Conservation (phyloP, 257 asterid genomes). For the Mentha longifolia region DNA sequence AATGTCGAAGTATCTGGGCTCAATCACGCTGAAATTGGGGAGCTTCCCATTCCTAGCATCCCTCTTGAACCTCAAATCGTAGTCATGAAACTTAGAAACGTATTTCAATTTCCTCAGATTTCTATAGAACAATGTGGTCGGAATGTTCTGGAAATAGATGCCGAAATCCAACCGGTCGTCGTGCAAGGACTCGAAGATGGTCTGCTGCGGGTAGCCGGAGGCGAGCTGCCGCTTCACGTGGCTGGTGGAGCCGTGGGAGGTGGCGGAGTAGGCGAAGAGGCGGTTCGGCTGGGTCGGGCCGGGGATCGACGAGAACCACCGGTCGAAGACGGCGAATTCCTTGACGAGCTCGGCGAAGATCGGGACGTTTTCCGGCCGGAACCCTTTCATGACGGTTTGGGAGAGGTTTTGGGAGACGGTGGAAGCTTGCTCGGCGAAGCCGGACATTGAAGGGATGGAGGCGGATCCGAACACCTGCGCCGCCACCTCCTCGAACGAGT, state of each 20-base stretch:
- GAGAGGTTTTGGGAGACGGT: conserved; percentile 48
- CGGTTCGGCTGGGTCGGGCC: conserved; percentile 80
- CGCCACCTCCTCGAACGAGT: conserved; percentile 65
- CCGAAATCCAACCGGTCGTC: conserved; percentile 58
- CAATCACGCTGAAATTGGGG: conserved; percentile 62
- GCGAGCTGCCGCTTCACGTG: conserved; percentile 51
- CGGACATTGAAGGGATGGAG: conserved; percentile 61
- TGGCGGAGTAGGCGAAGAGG: conserved; percentile 65
- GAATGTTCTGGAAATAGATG: conserved; percentile 58
- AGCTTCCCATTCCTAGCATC: conserved; percentile 67
- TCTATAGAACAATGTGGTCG: conserved; percentile 60
- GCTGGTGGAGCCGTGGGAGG: conserved; percentile 71
- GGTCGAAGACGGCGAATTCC: conserved; percentile 64
- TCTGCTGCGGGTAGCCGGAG: conserved; percentile 63
- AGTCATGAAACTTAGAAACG: conserved; percentile 54
- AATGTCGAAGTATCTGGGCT: conserved; percentile 68
- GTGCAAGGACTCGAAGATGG: conserved; percentile 64
- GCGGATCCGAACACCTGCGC: conserved; percentile 65
- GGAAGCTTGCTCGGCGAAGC: conserved; percentile 68
- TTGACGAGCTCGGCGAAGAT: conserved; percentile 47
- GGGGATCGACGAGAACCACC: conserved; percentile 71
- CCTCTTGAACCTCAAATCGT: conserved; percentile 55
- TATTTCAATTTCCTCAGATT: conserved; percentile 73
- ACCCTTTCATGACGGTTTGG: conserved; percentile 65
- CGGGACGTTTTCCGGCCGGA: conserved; percentile 54